These are phyloP conservation scores for Tetracladium marchalianum DNA, from an alignment of 495 filamentous ascomycete genomes.

Conservation along the genomic window DNA sequence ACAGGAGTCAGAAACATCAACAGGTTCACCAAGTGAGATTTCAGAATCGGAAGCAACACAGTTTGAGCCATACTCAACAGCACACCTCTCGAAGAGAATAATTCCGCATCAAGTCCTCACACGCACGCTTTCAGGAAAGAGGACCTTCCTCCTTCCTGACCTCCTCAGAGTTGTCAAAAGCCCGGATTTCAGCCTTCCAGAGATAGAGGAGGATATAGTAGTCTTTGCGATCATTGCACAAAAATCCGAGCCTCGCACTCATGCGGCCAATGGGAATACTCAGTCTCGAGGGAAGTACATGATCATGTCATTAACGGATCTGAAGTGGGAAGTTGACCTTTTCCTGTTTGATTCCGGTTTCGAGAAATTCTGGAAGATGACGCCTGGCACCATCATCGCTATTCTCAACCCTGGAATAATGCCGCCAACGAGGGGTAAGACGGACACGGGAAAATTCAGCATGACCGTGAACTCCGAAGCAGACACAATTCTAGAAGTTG, in stretches of 20 bases:
- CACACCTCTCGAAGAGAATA: constrained; percentile 78
- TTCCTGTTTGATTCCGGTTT: constrained; percentile 90
- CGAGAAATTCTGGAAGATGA: constrained; percentile 81
- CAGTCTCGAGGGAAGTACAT: constrained; percentile 63
- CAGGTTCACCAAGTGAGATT: constrained; percentile 13
- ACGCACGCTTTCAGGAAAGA: constrained; percentile 66
- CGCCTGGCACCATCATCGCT: constrained; percentile 76
- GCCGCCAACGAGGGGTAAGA: constrained; percentile 62
- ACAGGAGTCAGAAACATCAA: constrained; percentile 18
- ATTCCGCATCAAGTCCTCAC: constrained; percentile 72
- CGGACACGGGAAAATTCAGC: constrained; percentile 73
- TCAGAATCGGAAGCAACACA: constrained; percentile 25
- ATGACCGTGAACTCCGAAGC: constrained; percentile 72
- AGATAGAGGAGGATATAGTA: constrained; percentile 77
- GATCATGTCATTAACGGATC: constrained; percentile 76
- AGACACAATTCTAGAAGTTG: constrained; percentile 85
- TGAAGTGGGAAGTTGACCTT: constrained; percentile 84
- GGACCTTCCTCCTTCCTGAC: constrained; percentile 67
- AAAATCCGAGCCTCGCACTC: constrained; percentile 70
- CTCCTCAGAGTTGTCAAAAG: constrained; percentile 71
- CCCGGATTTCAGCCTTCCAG: constrained; percentile 76
- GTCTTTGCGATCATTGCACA: constrained; percentile 78
- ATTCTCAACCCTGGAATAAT: constrained; percentile 90
- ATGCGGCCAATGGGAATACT: constrained; percentile 36
- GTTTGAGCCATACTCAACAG: constrained; percentile 79